Conservation (phyloP, 1,284 basidiomycete genomes). For the Marasmius oreades region DNA sequence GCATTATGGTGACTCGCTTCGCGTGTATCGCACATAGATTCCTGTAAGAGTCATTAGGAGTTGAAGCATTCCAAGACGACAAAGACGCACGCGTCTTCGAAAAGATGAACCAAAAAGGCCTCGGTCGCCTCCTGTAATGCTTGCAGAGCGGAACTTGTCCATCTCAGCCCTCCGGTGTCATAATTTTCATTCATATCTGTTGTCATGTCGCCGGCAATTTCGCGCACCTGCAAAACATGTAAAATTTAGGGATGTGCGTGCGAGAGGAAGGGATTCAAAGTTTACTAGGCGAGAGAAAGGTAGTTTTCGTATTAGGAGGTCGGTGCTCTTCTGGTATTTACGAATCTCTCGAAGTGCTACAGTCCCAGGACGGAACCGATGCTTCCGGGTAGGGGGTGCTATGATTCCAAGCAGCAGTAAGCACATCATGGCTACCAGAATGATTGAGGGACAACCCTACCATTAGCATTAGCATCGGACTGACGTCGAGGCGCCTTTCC, state of each 20-base stretch:
- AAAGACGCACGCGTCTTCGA: constrained; percentile 88
- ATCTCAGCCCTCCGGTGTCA: constrained; percentile 67
- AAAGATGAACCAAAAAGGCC: constrained; percentile 90
- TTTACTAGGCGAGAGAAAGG: constrained; percentile 90
- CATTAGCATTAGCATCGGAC: constrained; percentile 6
- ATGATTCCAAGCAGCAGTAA: background rate
- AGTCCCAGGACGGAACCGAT: constrained; percentile 80
- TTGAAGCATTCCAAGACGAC: background rate
- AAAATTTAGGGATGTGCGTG: background rate
- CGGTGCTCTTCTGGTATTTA: constrained; percentile 91
- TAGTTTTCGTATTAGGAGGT: constrained; percentile 81
- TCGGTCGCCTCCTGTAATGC: constrained; percentile 95
- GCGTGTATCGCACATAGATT: constrained; percentile 98
- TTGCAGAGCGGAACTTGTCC: constrained; percentile 89
- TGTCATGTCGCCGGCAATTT: constrained; percentile 85
- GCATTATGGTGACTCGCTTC: constrained; percentile 98
- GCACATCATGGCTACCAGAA: constrained; percentile 12
- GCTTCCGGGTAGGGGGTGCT: constrained; percentile 28
- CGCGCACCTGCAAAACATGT: constrained; percentile 67
- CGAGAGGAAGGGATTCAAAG: constrained; percentile 16
- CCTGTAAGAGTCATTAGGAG: constrained; percentile 32
- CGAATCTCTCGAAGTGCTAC: constrained; percentile 89
- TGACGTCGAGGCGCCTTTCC: constrained; percentile 40
- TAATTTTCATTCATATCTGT: constrained; percentile 66
- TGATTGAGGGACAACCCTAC: too few relatives aligned